Evolutionary conservation across 2,329 filamentous ascomycete species (phyloP).

Genomic region (Hymenoscyphus occultus): DNA sequence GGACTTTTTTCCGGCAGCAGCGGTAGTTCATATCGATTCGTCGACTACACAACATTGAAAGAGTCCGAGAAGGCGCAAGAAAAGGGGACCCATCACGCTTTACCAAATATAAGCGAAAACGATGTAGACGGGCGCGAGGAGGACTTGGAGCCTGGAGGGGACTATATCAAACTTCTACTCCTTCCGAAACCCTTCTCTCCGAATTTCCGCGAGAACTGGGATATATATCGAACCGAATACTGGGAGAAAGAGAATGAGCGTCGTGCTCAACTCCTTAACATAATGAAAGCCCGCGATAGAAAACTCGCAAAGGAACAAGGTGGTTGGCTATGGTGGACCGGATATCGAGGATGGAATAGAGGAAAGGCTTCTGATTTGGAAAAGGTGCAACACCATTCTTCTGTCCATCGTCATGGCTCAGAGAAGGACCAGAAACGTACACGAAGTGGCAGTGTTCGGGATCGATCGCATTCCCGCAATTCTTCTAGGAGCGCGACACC

Average conservation of each 20-base stretch:
- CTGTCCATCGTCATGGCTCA: slow-evolving; percentile 26
- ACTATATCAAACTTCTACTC: slow-evolving; percentile 67
- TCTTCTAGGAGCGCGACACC: slow-evolving; percentile 39
- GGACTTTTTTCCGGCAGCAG: slow-evolving; percentile 65
- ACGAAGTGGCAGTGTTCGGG: slow-evolving; percentile 33
- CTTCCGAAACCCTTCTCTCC: slow-evolving; percentile 16
- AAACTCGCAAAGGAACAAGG: slow-evolving; percentile 66
- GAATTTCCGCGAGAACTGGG: slow-evolving; percentile 84
- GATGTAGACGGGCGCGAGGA: slow-evolving; percentile 74
- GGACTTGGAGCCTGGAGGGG: slow-evolving; percentile 83
- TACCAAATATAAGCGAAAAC: slow-evolving; percentile 48
- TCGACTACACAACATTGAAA: slow-evolving; percentile 61
- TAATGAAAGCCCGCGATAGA: slow-evolving; percentile 65
- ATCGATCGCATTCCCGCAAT: slow-evolving; percentile 35
- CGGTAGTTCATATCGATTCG: slow-evolving; percentile 71
- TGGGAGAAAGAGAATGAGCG: slow-evolving; percentile 97
- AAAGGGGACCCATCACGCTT: slow-evolving; percentile 39
- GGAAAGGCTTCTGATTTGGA: slow-evolving; percentile 32
- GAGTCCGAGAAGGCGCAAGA: slow-evolving; percentile 60
- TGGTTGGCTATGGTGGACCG: slow-evolving; percentile 83
- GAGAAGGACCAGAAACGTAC: slow-evolving; percentile 34
- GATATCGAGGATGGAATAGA: slow-evolving; percentile 57
- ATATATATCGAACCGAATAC: slow-evolving; percentile 88
- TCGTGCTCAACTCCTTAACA: slow-evolving; percentile 66
- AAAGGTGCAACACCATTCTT: slow-evolving; percentile 32